phyloP scores from a whole-genome alignment of 2,329 filamentous ascomycete species.

The Drechslera avenae region DNA sequence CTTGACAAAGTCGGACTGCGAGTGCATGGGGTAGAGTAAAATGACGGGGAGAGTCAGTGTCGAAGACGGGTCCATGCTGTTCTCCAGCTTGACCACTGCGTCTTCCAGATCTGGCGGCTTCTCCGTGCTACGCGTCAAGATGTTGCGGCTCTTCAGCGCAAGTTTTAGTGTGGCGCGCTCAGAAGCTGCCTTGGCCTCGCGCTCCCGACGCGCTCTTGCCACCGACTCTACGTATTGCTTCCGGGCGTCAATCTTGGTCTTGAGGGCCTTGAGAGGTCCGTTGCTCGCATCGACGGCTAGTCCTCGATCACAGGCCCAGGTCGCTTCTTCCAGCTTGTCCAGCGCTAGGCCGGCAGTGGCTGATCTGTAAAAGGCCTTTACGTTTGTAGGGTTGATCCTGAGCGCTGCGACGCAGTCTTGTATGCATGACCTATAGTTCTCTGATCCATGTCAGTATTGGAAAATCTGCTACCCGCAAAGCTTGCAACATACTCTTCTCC shows the following conservation, averaged over 20 bases:
- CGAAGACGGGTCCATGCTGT: constrained; percentile 74
- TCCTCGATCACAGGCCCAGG: constrained; percentile 76
- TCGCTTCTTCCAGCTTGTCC: constrained; percentile 77
- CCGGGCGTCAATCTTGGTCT: constrained; percentile 66
- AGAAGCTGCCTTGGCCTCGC: constrained; percentile 59
- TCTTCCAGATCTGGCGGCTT: constrained; percentile 88
- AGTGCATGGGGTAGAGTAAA: constrained; percentile 80
- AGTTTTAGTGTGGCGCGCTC: constrained; percentile 60
- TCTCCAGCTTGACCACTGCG: constrained; percentile 70
- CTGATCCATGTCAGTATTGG: constrained; percentile 44
- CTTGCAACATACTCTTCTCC: constrained; percentile 65
- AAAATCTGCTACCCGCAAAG: not conserved
- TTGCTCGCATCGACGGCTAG: constrained; percentile 75
- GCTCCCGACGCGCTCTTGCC: constrained; percentile 61
- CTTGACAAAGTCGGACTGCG: constrained; percentile 91
- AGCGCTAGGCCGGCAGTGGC: constrained; percentile 77
- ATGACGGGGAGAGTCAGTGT: constrained; percentile 77
- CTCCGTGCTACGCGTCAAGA: constrained; percentile 68
- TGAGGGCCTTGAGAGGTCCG: constrained; percentile 65
- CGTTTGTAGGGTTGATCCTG: constrained; percentile 75
- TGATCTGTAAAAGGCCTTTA: constrained; percentile 92
- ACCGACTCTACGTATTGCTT: constrained; percentile 62
- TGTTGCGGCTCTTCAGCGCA: constrained; percentile 70
- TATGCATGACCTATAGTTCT: constrained; percentile 86
- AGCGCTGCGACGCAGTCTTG: constrained; percentile 82